phyloP scores from a whole-genome alignment of 768 basidiomycete species.

The Collybiopsis confluens region DNA sequence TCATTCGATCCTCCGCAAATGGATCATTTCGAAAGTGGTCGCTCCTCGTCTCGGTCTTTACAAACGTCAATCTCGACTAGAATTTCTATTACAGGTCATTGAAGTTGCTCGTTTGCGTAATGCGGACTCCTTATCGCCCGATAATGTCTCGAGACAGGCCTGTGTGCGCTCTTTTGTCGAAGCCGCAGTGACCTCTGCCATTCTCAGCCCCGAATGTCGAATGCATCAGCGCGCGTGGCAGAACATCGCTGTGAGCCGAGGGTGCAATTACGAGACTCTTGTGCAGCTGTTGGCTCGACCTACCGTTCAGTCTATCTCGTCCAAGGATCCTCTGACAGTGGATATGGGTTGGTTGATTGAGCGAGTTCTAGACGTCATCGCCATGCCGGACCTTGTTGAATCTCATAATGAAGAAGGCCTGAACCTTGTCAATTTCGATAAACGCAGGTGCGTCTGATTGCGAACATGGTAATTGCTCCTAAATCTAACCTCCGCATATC shows the following conservation, averaged over 20 bases:
- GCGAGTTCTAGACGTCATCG: constrained; percentile 74
- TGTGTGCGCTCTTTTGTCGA: constrained; percentile 80
- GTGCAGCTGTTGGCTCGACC: constrained; percentile 51
- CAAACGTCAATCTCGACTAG: constrained; percentile 67
- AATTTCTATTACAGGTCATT: constrained; percentile 63
- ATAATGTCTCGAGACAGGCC: constrained; percentile 48
- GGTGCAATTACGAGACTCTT: constrained; percentile 59
- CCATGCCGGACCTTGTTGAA: constrained; percentile 65
- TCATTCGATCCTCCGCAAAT: constrained; percentile 72
- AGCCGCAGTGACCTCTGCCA: constrained; percentile 67
- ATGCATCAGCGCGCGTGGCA: constrained; percentile 77
- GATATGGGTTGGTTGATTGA: constrained; percentile 85
- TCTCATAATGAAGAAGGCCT: constrained; percentile 48
- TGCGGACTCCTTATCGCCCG: constrained; percentile 34
- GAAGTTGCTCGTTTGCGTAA: constrained; percentile 69
- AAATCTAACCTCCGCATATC: too few relatives aligned
- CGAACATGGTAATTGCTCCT: constrained; percentile 4
- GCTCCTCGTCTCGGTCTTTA: constrained; percentile 60
- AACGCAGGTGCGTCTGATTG: constrained; percentile 56
- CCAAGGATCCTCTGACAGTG: constrained; percentile 53
- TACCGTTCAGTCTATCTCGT: constrained; percentile 35
- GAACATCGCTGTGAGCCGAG: constrained; percentile 59
- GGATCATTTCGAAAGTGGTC: constrained; percentile 69
- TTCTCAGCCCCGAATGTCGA: constrained; percentile 78
- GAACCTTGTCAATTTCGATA: constrained; percentile 74